Conservation (phyloP, 31 red algal species). For the Bonnemaisonia californica region DNA sequence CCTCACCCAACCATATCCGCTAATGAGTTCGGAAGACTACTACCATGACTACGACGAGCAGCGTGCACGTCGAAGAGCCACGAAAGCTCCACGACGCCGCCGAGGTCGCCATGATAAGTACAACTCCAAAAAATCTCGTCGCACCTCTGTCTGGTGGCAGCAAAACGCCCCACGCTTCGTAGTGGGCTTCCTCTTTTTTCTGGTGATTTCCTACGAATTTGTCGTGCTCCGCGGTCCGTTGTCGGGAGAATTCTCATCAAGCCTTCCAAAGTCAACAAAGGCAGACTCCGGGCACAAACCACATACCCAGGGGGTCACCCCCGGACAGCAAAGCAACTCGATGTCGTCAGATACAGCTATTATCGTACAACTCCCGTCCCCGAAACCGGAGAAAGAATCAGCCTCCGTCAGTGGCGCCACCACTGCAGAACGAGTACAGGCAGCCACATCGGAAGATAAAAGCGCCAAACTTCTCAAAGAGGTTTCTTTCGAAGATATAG, state of each 20-base stretch:
- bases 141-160: constrained; percentile 10
- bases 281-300: no score
- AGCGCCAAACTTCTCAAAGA: background rate
- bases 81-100: background rate
- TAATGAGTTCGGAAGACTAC: constrained; percentile 47
- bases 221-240: constrained; percentile 28
- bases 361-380: no score
- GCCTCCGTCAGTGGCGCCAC: background rate
- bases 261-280: no score
- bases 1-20: no score
- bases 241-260: background rate
- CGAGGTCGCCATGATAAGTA: background rate
- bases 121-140: background rate
- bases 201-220: constrained; percentile 44
- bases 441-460: background rate
- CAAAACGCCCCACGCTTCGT: constrained; percentile 12
- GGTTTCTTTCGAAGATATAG: background rate
- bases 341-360: no score
- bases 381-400: no score
- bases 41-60: constrained; percentile 22
- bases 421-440: background rate
- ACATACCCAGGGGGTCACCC: no score
- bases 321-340: no score
- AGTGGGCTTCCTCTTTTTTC: constrained; percentile 4
- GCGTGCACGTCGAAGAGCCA: constrained; percentile 28